A percentile compares a stretch with the other conserved stretches of the same genome.
phyloP scores from a whole-genome alignment of 192 early-diverging fungal genomes.

The Rhizophagus prolifer region DNA sequence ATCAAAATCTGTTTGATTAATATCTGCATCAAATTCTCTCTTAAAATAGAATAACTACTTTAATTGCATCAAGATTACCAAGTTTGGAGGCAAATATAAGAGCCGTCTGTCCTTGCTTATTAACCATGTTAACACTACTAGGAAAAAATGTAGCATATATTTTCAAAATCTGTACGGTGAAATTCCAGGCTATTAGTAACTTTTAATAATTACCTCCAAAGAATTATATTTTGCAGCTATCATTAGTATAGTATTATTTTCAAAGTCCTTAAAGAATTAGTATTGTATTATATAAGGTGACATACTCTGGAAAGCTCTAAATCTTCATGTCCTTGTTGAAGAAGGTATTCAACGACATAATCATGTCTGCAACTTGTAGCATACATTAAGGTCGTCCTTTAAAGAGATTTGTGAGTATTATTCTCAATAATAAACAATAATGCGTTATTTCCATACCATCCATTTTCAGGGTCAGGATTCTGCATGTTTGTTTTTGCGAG shows the following conservation, averaged over 20 bases:
- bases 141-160: slow-evolving; percentile 18
- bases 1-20: slow-evolving; percentile 28
- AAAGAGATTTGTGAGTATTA: not conserved
- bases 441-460: slow-evolving; percentile 11
- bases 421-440: not conserved
- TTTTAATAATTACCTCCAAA: slow-evolving; percentile 13
- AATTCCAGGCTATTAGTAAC: not conserved
- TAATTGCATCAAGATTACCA: slow-evolving; percentile 19
- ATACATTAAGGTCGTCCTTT: slow-evolving; percentile 29
- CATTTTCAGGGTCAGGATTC: slow-evolving; percentile 28
- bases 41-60: not conserved
- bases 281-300: no score
- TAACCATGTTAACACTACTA: slow-evolving; percentile 14
- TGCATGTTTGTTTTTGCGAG: slow-evolving; percentile 16
- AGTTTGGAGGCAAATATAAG: slow-evolving; percentile 19
- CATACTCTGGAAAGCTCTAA: slow-evolving; percentile 21
- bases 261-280: slow-evolving; percentile 15
- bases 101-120: slow-evolving; percentile 30
- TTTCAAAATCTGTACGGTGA: slow-evolving; percentile 11
- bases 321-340: slow-evolving; percentile 20
- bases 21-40: slow-evolving; percentile 5
- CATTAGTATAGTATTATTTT: slow-evolving; percentile 28
- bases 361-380: slow-evolving; percentile 15
- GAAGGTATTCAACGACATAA: slow-evolving; percentile 13
- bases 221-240: slow-evolving; percentile 21